Base-by-base conservation (phyloP, 192 early-diverging fungal species). In the Hyaloraphidium curvatum region DNA sequence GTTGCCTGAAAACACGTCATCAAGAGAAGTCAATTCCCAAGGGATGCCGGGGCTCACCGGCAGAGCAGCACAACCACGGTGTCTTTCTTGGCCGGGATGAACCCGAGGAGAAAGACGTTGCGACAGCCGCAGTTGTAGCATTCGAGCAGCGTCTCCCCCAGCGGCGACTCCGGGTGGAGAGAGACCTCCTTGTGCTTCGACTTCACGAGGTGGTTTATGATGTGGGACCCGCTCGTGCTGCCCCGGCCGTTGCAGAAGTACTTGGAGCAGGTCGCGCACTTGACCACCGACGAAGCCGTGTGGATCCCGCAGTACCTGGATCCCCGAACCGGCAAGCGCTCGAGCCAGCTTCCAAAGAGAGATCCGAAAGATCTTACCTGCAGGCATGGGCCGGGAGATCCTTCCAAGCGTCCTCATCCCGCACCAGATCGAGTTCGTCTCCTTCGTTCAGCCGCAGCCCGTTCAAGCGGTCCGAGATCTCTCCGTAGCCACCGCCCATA, bases 201-300 rank as follows among this genome's bases (percentile, higher is more conserved):
- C 28, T 76, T 74, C 27, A 96, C 92, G 39, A 98, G 64, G 59
- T 98, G 94, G 58, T 81, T 87, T 54, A 98, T 80, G 50, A 96
- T 93, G 59, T 98, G 94, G 11, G 94, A 84, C 33, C 88, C 92
- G 3, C 84, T 81, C 0, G 83, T 88, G 53, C 78, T 80, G 23
- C 88, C 86, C 29, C 87, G 77, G 14, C 83, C 75, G 60, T 98
- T 98, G 65, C 94, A 98, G 62, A 98, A 96, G 92, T 92, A 98
- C 48, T 84, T 81, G 50, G 75, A 79, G 69, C 95, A 98, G 0
- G 72, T 76, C 28, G 91, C 76, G 64, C 95, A 98, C 68, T 91
- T 89, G 50, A 86, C 83, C 3, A 97, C 91, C 0, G 86, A 78
- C 27, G 74, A 70, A 17, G 86, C 75, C 50, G 78, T 77, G 58